Percentiles rank a stretch among this genome's conserved stretches.
Evolutionary conservation across 2,329 filamentous ascomycete genomes (phyloP).

Genomic region (Leptosphaerulina australis): DNA sequence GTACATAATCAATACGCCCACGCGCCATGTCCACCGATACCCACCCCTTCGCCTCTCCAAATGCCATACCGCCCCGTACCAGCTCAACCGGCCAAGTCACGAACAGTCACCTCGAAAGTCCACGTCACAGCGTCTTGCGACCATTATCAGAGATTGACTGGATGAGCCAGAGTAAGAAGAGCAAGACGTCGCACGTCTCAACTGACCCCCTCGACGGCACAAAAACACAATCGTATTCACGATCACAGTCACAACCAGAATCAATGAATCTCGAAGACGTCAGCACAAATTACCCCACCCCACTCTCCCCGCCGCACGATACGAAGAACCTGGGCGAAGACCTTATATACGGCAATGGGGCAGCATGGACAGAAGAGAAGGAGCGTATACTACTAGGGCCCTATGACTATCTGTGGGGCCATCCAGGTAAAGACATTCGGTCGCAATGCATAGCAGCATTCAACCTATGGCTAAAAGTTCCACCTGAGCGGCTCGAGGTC

Average conservation of each 20-base stretch:
- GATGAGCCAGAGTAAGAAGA: slow-evolving; percentile 50
- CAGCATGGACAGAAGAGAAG: slow-evolving; percentile 73
- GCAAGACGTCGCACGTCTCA: slow-evolving; percentile 40
- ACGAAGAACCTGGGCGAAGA: slow-evolving; percentile 42
- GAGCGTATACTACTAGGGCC: slow-evolving; percentile 78
- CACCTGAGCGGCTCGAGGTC: slow-evolving; percentile 69
- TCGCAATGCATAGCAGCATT: slow-evolving; percentile 80
- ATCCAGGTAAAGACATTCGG: slow-evolving; percentile 85
- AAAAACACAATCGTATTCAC: background rate
- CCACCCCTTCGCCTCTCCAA: slow-evolving; percentile 46
- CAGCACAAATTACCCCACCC: slow-evolving; percentile 38
- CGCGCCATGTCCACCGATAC: slow-evolving; percentile 15
- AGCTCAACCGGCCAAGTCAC: slow-evolving; percentile 44
- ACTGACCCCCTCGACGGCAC: slow-evolving; percentile 15
- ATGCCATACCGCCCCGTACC: slow-evolving; percentile 50
- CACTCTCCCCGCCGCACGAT: slow-evolving; percentile 36
- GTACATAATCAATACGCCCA: slow-evolving; percentile 6
- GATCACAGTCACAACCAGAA: slow-evolving; percentile 8
- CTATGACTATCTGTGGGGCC: slow-evolving; percentile 78
- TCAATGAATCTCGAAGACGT: slow-evolving; percentile 23
- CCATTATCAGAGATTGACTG: slow-evolving; percentile 49
- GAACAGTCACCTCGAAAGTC: slow-evolving; percentile 35
- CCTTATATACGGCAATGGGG: slow-evolving; percentile 51
- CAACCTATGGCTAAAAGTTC: slow-evolving; percentile 79
- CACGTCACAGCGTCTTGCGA: slow-evolving; percentile 41